Evolutionary conservation across 192 early-diverging fungal genomes (phyloP), one percentile per base, ranked within the genome.

Genomic region (Chytriomyces sp.): DNA sequence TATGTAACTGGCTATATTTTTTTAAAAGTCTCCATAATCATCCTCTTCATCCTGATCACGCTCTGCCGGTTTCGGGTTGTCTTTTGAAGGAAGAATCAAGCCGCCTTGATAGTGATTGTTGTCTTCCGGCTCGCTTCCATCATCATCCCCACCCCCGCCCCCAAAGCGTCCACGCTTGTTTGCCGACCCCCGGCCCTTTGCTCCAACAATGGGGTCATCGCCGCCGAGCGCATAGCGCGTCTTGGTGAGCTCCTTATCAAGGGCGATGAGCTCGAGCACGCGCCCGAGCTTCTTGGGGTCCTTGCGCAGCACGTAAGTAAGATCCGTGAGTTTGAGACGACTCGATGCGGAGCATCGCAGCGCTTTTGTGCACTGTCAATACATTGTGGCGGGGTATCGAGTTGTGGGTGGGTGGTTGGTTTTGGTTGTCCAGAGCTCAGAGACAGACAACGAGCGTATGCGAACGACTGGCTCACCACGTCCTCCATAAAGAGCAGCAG

Each of bases 231-330:
- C 44, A 14, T 81, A 80, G 60, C 86, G 83, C 30, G 92, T 91
- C 52, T 84, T 79, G 64, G 84, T 85, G 55, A 95, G 85, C 53
- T 93, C 92, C 74, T 92, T 88, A 59, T 86, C 87, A 85, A 92
- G 82, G 49, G 87, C 88, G 32, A 95, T 76, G 39, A 95, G 77
- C 57, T 95, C 92, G 55, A 94, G 90, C 2, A 91, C 92, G 71
- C 93, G 87, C 3, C 90, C 91, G 33, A 92, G 81, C 72, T 93
- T 93, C 77, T 93, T 93, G 10, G 90, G 77, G 75, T 95, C 92
- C 39, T 89, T 86, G 14, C 90, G 79, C 6, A 95, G 78, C 4
- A 89, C 87, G 73, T 88, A 89, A 31, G 92, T 85, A 60, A 93
- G 88, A 67, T 95, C 92, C 31, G 85, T 83, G 5, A 91, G 86